Base-by-base conservation (phyloP, 2,329 filamentous ascomycete genomes). In the Curvularia eragrostidis region DNA sequence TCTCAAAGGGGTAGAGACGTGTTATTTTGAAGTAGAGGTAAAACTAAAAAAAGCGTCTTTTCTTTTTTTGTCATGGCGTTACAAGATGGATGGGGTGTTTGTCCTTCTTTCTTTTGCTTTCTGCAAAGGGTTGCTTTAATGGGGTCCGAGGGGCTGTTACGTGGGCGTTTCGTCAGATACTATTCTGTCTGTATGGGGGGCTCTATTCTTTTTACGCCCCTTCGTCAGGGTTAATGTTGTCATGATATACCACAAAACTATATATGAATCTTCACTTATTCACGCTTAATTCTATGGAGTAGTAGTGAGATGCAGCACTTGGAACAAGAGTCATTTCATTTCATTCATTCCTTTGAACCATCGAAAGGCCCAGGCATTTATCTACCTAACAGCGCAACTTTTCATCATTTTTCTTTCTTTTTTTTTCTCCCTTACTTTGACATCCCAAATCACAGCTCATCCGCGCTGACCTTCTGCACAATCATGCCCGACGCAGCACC, bases 401-500 rank as follows among this genome's bases (percentile, higher is more conserved):
- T n/a, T 21, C 6, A 19, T 2, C 18, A 12, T 21, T 8, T 23
- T 39, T 24, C 2, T n/a, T 42, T 42, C 13, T 28, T 15, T 15
- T 26, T 3, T 8, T 28, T 7, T 8, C 12, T 10, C 39, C 3
- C 24, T 7, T 7, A 26, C 24, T 7, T n/a, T n/a, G 26, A 28
- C 26, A 32, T 30, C 32, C 7, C 13, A 8, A 12, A 8, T 13
- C n/a, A 75, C 9, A 75, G 50, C 19, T 71, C 53, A 48, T 67
- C 65, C 2, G 66, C 56, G 39, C 67, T 62, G 6, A 94, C 84
- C 68, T 88, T 88, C 79, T 98, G 93, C 53, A 99, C 91, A 48
- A 98, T 91, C 73, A 98, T 84, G 0, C 93, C 95, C 9, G 91
- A 94, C 1, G 94, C 91, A 13, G 93, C 94, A 58, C 95, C 95